phyloP scores from a whole-genome alignment of 176 grass and related monocot genomes.

The Oryza glaberrima region DNA sequence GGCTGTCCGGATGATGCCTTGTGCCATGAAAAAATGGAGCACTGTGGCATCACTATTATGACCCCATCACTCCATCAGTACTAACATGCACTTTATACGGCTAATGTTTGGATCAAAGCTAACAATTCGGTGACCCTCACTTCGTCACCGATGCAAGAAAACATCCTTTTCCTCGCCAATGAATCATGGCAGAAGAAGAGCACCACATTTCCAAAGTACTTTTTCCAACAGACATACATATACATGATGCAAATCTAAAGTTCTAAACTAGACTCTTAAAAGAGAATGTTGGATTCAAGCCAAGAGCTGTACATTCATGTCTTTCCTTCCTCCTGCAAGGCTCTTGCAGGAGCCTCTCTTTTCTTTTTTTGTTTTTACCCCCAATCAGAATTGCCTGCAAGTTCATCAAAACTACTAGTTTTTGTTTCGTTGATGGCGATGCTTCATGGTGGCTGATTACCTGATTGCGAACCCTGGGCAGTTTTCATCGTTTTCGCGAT shows the following conservation, averaged over 20 bases:
- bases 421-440: not conserved
- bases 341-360: not conserved
- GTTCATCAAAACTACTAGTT: not conserved
- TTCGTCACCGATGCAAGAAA: conserved; percentile 14
- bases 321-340: not conserved
- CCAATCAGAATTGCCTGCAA: conserved; percentile 29
- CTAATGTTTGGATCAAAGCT: not conserved
- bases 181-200: not conserved
- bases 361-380: not conserved
- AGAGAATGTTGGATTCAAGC: not conserved
- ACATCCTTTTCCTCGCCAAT: not conserved
- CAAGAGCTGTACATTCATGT: conserved; percentile 12
- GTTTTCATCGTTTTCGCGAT: not conserved
- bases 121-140: not conserved
- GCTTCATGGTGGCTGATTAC: conserved; percentile 8
- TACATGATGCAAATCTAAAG: not conserved
- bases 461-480: not conserved
- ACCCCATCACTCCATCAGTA: not conserved
- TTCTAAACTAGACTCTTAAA: not conserved
- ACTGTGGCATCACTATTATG: not conserved
- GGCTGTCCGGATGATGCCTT: not conserved
- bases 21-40: not conserved
- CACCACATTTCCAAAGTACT: not conserved
- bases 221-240: not conserved
- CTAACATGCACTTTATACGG: not conserved